These are phyloP conservation scores for Colletotrichum agaves DNA, from an alignment of 2,329 filamentous ascomycete species.

Conservation along the genomic window DNA sequence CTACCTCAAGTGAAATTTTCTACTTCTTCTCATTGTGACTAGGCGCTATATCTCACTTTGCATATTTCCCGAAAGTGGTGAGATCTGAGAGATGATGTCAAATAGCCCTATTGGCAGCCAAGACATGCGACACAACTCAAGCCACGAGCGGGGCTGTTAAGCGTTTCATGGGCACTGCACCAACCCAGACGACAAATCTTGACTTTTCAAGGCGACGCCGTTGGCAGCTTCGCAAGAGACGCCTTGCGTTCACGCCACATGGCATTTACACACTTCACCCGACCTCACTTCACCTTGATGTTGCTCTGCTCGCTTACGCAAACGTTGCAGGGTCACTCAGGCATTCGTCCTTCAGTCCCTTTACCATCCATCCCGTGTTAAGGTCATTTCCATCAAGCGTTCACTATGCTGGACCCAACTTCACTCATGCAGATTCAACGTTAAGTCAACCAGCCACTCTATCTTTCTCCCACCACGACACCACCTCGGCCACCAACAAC, in stretches of 20 bases:
- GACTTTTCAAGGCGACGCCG: slow-evolving; percentile 17
- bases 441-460: neutral
- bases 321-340: neutral
- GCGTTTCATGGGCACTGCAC: slow-evolving; percentile 19
- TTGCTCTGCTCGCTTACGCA: neutral
- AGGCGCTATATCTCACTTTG: too few species aligned
- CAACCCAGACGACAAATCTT: slow-evolving; percentile 9
- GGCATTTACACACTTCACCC: too few species aligned
- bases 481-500: neutral
- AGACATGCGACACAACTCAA: slow-evolving; percentile 20
- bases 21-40: too few species aligned
- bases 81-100: slow-evolving; percentile 9
- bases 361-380: neutral
- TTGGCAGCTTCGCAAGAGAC: neutral
- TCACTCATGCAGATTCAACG: slow-evolving; percentile 28
- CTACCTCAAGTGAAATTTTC: too few species aligned
- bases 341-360: neutral
- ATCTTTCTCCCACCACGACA: neutral
- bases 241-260: too few species aligned
- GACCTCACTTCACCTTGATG: neutral
- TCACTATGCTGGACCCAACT: neutral
- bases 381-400: neutral
- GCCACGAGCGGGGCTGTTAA: neutral
- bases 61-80: neutral
- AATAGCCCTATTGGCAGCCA: slow-evolving; percentile 10